Evolutionary conservation across 202 grass and related monocot species (phyloP).

Genomic region (Schoenoplectus triqueter): DNA sequence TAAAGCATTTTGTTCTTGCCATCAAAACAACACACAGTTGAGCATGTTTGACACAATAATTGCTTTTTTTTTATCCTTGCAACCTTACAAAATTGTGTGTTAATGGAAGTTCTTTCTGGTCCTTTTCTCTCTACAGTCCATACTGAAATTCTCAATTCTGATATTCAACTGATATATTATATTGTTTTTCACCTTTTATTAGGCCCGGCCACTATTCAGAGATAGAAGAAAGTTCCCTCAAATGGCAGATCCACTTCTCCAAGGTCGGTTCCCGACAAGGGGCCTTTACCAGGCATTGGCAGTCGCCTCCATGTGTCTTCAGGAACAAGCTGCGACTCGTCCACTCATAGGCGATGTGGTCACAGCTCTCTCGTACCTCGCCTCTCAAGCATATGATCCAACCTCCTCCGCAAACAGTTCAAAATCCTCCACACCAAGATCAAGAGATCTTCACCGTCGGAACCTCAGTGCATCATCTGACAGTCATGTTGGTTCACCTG

Average conservation of each 20-base stretch:
- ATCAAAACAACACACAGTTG: background rate
- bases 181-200: slow-evolving; percentile 28
- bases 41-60: background rate
- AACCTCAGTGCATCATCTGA: slow-evolving; percentile 57
- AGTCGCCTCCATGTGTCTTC: slow-evolving; percentile 88
- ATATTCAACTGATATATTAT: background rate
- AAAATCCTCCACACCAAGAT: slow-evolving; percentile 65
- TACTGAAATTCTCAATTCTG: background rate
- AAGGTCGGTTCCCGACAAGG: slow-evolving; percentile 71
- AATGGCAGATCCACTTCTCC: slow-evolving; percentile 74
- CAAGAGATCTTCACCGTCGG: slow-evolving; percentile 55
- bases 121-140: background rate
- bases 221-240: slow-evolving; percentile 81
- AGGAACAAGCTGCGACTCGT: slow-evolving; percentile 69
- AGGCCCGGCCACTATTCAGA: slow-evolving; percentile 88
- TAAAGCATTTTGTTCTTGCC: slow-evolving; percentile 4
- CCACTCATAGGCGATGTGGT: slow-evolving; percentile 90
- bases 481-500: slow-evolving; percentile 51
- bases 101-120: background rate
- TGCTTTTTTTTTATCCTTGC: background rate
- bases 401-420: slow-evolving; percentile 44
- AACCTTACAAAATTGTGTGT: background rate
- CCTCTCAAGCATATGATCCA: slow-evolving; percentile 74
- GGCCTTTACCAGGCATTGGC: slow-evolving; percentile 87
- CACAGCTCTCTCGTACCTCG: slow-evolving; percentile 78